A percentile compares a stretch with the other conserved stretches of the same genome.
These are phyloP conservation scores for Globisporangium spiculum DNA, from an alignment of 352 stramenopile genomes.

Conservation along the genomic window DNA sequence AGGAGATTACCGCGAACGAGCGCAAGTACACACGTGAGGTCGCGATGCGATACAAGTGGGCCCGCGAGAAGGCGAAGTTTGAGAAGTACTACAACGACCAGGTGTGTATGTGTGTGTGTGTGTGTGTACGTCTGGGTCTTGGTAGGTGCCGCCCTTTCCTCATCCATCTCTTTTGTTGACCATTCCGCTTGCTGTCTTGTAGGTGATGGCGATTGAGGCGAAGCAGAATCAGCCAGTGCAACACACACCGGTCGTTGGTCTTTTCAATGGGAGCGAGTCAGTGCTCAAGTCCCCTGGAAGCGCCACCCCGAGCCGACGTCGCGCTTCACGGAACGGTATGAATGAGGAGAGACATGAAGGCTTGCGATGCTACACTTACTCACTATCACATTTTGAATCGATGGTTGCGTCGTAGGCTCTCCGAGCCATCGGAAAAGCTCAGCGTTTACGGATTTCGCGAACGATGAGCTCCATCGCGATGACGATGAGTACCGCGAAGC, in stretches of 20 bases:
- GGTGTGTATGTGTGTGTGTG: slow-evolving; percentile 22
- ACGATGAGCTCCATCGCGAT: slow-evolving; percentile 18
- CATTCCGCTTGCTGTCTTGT: neutral
- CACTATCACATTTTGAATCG: neutral
- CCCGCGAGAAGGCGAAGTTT: slow-evolving; percentile 78
- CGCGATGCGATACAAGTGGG: slow-evolving; percentile 71
- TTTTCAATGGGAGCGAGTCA: neutral
- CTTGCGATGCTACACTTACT: neutral
- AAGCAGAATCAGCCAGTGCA: slow-evolving; percentile 5
- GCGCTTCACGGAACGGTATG: slow-evolving; percentile 5
- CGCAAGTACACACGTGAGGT: slow-evolving; percentile 70
- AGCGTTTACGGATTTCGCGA: neutral
- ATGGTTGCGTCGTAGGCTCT: neutral
- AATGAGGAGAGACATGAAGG: neutral
- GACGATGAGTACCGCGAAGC: slow-evolving; percentile 45
- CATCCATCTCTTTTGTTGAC: neutral
- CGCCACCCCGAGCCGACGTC: neutral
- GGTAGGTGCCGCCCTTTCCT: neutral
- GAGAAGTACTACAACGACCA: slow-evolving; percentile 85
- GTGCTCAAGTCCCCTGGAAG: neutral
- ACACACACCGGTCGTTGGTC: neutral
- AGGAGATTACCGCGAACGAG: slow-evolving; percentile 54
- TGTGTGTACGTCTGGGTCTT: neutral
- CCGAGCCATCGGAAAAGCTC: slow-evolving; percentile 11
- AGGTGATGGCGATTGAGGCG: slow-evolving; percentile 15